Evolutionary conservation across 2,329 filamentous ascomycete species (phyloP).

Genomic region (Hypoxylon sp.): DNA sequence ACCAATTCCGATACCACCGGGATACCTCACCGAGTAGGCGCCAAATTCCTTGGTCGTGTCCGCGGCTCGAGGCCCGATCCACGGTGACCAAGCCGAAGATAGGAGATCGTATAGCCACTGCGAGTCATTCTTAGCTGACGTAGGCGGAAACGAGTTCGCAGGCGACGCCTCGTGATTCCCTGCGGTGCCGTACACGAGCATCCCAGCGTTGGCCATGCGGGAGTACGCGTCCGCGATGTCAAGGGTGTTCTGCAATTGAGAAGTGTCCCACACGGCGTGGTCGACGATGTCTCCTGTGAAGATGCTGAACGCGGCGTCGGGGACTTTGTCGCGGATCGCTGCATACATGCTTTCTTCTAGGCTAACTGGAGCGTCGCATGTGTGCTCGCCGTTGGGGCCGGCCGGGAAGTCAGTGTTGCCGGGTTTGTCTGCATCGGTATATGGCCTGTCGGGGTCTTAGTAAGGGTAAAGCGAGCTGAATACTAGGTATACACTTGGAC

Average conservation of each 20-base stretch:
- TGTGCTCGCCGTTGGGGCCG: constrained; percentile 66
- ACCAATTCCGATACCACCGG: constrained; percentile 49
- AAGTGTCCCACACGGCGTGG: constrained; percentile 66
- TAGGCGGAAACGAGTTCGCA: constrained; percentile 65
- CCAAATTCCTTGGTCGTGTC: constrained; percentile 60
- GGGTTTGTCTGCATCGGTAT: constrained; percentile 63
- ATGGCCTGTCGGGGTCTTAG: constrained; percentile 56
- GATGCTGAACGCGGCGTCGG: constrained; percentile 67
- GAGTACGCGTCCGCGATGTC: constrained; percentile 63
- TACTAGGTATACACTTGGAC: not conserved
- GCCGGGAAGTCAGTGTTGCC: constrained; percentile 66
- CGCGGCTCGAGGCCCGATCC: constrained; percentile 60
- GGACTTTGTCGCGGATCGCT: constrained; percentile 63
- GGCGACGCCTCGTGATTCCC: constrained; percentile 72
- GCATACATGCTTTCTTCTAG: constrained; percentile 70
- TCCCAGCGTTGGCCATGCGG: constrained; percentile 61
- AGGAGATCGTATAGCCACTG: constrained; percentile 70
- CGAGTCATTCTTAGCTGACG: constrained; percentile 54
- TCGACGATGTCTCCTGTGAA: constrained; percentile 74
- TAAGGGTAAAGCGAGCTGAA: not conserved
- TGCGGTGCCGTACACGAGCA: constrained; percentile 66
- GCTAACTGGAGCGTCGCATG: constrained; percentile 66
- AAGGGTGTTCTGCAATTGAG: constrained; percentile 50
- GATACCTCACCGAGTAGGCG: constrained; percentile 64
- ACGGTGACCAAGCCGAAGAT: constrained; percentile 62